Percentiles rank a stretch among this genome's conserved stretches.
Evolutionary conservation across 441 rosid species (phyloP).

Genomic region (Melastoma candidum): DNA sequence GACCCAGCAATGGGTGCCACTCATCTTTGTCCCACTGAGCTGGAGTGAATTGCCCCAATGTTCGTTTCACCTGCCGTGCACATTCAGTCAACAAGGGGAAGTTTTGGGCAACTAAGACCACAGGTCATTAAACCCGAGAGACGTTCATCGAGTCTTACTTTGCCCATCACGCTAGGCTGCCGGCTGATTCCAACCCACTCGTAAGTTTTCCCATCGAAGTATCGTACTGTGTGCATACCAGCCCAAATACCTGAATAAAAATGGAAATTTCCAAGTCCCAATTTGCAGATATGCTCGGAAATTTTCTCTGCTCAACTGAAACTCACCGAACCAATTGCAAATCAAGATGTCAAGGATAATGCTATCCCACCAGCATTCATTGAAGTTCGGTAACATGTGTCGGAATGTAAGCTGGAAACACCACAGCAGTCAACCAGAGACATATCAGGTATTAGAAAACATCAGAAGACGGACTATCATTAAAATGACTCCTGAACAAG

Average conservation of each 20-base stretch:
- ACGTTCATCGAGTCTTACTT: constrained; percentile 30
- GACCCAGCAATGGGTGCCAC: constrained; percentile 97
- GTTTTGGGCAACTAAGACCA: no score
- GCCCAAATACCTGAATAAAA: constrained; percentile 83
- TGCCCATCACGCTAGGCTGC: constrained; percentile 89
- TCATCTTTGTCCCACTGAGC: constrained; percentile 99
- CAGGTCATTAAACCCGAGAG: no score
- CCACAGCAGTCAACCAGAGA: no score
- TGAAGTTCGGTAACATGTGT: constrained; percentile 99
- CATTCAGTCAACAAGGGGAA: no score
- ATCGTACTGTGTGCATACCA: constrained; percentile 93
- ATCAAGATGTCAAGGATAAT: constrained; percentile 88
- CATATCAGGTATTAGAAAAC: no score
- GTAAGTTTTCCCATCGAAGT: constrained; percentile 94
- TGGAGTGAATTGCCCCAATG: constrained; percentile 95
- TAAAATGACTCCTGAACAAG: no score
- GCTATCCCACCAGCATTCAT: constrained; percentile 99
- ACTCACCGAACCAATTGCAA: constrained; percentile 99
- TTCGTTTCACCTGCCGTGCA: constrained; percentile 58
- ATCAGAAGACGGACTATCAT: no score
- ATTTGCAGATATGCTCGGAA: no score
- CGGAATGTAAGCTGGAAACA: constrained; percentile 77
- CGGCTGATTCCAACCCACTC: constrained; percentile 99
- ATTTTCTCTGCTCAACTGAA: background rate
- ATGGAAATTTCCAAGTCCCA: background rate